These are phyloP conservation scores for Parasarocladium wereldwijsianum DNA, from an alignment of 2,329 filamentous ascomycete genomes.

Conservation along the genomic window DNA sequence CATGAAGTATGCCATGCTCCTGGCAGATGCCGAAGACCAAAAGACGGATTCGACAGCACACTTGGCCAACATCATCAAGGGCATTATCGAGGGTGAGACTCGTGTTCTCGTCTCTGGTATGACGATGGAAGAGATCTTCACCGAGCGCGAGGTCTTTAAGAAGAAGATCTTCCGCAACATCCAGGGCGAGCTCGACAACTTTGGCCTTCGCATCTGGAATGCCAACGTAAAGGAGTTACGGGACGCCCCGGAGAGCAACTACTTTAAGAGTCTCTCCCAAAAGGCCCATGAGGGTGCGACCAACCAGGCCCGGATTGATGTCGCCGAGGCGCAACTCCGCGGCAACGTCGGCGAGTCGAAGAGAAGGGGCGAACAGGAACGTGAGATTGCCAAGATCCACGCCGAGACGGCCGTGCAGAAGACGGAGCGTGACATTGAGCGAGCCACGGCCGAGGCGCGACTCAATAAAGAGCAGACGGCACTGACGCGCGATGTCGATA, in stretches of 20 bases:
- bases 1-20: constrained; percentile 68
- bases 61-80: constrained; percentile 75
- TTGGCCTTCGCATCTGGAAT: constrained; percentile 60
- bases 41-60: constrained; percentile 34
- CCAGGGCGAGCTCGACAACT: constrained; percentile 65
- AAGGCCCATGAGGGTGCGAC: constrained; percentile 78
- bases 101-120: constrained; percentile 71
- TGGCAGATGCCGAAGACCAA: constrained; percentile 52
- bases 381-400: constrained; percentile 78
- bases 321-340: constrained; percentile 46
- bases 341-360: constrained; percentile 67
- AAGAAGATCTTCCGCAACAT: constrained; percentile 61
- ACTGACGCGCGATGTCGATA: constrained; percentile 59
- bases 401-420: constrained; percentile 74
- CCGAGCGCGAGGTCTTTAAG: constrained; percentile 64
- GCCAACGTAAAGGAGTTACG: constrained; percentile 73
- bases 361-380: constrained; percentile 66
- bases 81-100: constrained; percentile 81
- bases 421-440: constrained; percentile 72
- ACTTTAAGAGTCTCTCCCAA: constrained; percentile 67
- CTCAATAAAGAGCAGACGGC: constrained; percentile 59
- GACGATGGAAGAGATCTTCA: constrained; percentile 89
- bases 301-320: constrained; percentile 61
- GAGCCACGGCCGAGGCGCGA: constrained; percentile 62
- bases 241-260: constrained; percentile 67